Evolutionary conservation across 192 early-diverging fungal genomes (phyloP), one percentile per base, ranked within the genome.

Genomic region (Umbelopsis vinacea): DNA sequence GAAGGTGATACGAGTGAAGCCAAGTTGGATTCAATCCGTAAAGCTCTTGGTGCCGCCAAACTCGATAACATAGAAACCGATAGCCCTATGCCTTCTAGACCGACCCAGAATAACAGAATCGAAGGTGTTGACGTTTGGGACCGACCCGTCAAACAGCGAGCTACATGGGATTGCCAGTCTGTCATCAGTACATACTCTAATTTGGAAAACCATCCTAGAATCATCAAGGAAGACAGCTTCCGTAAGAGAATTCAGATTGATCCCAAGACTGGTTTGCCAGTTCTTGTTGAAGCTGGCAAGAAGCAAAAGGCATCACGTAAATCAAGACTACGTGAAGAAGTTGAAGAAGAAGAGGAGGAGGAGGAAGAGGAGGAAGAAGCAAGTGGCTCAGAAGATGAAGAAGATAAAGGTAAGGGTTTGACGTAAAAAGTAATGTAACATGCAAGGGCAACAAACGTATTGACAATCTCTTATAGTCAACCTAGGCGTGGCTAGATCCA

Each of bases 141-240:
- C 53, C 76, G 74, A 52, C 80, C 79, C 55, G 72, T 82, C 12
- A 83, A 88, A 46, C 86, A 89, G 70, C 75, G 88, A 37, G 89
- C 90, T 52, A 77, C 78, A 38, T 98, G 97, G 97, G 97, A 98
- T 86, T 92, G 91, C 70, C 92, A 98, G 83, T 91, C 92, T 26
- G 90, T 98, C 24, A 77, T 97, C 40, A 90, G 89, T 46, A 97
- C 94, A 4, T 95, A 96, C 81, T 94, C 95, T 52, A 97, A 96
- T 79, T 86, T 96, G 69, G 96, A 97, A 76, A 97, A 99, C 79
- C 93, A 94, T 68, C 96, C 97, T 6, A 81, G 83, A 35, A 75
- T 93, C 47, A 97, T 99, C 75, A 79, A 84, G 45, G 94, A 96
- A 75, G 69, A 73, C 9, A 82, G 79, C 40, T 76, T 69, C 52